Percentiles rank a stretch among this genome's conserved stretches.
Conservation (phyloP, 2,329 filamentous ascomycete species). For the Verticillium nonalfalfae region DNA sequence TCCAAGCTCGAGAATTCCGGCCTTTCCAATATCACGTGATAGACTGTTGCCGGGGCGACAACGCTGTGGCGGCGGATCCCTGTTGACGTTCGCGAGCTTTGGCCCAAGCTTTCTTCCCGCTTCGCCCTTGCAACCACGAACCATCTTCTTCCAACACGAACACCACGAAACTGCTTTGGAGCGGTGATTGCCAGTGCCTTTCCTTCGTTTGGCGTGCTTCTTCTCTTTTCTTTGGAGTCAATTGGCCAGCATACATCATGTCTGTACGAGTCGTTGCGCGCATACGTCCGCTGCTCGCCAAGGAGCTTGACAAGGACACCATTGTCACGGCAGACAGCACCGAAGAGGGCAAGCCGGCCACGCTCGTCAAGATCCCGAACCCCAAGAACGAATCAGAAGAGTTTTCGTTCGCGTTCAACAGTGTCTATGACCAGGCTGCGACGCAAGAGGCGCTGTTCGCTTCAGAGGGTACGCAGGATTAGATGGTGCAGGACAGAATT, state of each 20-base stretch:
- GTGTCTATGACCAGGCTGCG: slow-evolving; percentile 75
- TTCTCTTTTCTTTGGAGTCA: neutral
- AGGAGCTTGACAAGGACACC: slow-evolving; percentile 79
- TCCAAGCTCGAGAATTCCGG: neutral
- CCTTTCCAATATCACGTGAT: neutral
- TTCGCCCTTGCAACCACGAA: slow-evolving; percentile 2
- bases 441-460: slow-evolving; percentile 86
- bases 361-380: slow-evolving; percentile 81
- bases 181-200: neutral
- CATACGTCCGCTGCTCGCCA: slow-evolving; percentile 79
- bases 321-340: slow-evolving; percentile 67
- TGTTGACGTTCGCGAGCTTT: neutral
- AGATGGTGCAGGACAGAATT: slow-evolving; percentile 2
- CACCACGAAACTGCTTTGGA: slow-evolving; percentile 1
- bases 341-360: slow-evolving; percentile 54
- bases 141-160: slow-evolving; percentile 5
- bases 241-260: slow-evolving; percentile 30
- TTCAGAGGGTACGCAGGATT: slow-evolving; percentile 62
- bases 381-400: slow-evolving; percentile 88
- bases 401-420: slow-evolving; percentile 91
- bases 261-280: slow-evolving; percentile 82
- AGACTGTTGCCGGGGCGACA: slow-evolving; percentile 5
- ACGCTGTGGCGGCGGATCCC: neutral
- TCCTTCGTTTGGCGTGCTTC: neutral
- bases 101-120: slow-evolving; percentile 1